Evolutionary conservation across 2,329 filamentous ascomycete species (phyloP).

Genomic region (Aspergillus sp.): DNA sequence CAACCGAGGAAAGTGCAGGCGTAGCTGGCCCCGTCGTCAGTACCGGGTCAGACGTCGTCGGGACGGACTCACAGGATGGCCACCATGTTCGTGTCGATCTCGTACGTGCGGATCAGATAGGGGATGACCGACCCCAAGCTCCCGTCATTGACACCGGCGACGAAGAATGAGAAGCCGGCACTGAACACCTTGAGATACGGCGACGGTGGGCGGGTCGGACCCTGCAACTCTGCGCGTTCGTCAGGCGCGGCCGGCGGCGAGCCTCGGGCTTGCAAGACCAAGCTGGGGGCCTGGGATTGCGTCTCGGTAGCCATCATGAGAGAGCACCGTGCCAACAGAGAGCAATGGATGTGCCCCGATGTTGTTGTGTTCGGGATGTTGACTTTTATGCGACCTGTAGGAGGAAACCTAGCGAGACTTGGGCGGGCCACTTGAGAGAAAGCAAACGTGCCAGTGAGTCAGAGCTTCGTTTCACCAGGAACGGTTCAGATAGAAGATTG

Average conservation of each 20-base stretch:
- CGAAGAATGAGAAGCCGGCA: constrained; percentile 63
- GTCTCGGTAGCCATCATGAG: neutral
- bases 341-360: neutral
- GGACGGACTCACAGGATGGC: constrained; percentile 47
- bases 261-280: neutral
- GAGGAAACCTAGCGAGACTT: neutral
- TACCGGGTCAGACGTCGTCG: neutral
- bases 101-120: constrained; percentile 59
- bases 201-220: neutral
- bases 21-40: constrained; percentile 39
- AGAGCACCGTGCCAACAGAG: neutral
- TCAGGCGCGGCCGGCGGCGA: neutral
- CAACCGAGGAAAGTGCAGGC: constrained; percentile 61
- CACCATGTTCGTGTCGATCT: constrained; percentile 53
- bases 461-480: no score
- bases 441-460: no score
- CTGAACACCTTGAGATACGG: constrained; percentile 52
- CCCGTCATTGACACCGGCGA: constrained; percentile 65
- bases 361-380: no score
- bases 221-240: neutral
- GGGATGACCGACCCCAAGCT: constrained; percentile 63
- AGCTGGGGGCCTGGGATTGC: neutral
- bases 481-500: no score
- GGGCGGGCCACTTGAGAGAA: no score
- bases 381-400: neutral